Percentiles rank a stretch among this genome's conserved stretches.
Evolutionary conservation across 495 filamentous ascomycete genomes (phyloP).

Genomic region (Lasiosphaeriaceae sp.): DNA sequence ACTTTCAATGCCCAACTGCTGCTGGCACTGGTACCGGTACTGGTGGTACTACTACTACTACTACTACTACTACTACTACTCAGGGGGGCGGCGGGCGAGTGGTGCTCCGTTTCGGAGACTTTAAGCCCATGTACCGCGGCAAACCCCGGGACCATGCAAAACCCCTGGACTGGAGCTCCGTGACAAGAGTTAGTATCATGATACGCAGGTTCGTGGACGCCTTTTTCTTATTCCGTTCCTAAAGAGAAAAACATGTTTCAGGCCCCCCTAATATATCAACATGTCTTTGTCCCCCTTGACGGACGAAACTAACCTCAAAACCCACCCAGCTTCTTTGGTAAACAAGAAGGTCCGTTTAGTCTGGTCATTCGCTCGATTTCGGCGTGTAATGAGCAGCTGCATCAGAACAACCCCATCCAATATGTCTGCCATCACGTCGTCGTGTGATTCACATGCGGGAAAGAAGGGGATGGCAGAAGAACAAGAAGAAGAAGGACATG

Average conservation of each 20-base stretch:
- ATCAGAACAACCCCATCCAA: no score
- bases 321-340: constrained; percentile 65
- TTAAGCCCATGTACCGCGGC: constrained; percentile 71
- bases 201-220: constrained; percentile 68
- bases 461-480: no score
- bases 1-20: constrained; percentile 32
- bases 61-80: no score
- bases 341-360: constrained; percentile 65
- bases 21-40: constrained; percentile 1
- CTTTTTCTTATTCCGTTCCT: background rate
- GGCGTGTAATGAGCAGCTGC: no score
- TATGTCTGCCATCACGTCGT: no score
- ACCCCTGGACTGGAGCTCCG: constrained; percentile 49
- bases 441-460: no score
- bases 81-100: constrained; percentile 24
- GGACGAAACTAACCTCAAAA: constrained; percentile 12
- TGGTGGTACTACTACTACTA: no score
- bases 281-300: background rate
- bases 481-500: no score
- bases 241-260: no score
- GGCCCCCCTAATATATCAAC: no score
- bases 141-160: constrained; percentile 52
- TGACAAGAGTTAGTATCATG: constrained; percentile 72
- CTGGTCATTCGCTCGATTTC: constrained; percentile 42
- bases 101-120: constrained; percentile 55